Conservation (phyloP, 768 basidiomycete species). For the Pleurotus sapidus region DNA sequence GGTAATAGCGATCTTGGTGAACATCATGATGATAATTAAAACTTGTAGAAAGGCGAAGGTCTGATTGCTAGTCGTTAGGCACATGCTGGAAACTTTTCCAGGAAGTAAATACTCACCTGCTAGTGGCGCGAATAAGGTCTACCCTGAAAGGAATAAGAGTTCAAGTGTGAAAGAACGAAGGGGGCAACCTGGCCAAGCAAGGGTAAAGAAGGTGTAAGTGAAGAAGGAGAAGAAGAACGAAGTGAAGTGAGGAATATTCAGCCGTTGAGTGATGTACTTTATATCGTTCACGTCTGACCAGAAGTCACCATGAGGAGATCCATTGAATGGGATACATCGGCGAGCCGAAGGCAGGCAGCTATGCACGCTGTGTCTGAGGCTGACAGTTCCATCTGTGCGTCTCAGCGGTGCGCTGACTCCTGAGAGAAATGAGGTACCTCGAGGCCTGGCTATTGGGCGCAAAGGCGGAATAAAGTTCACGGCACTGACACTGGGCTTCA, state of each 20-base stretch:
- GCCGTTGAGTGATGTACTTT: not conserved
- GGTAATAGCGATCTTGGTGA: slow-evolving; percentile 5
- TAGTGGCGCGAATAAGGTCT: slow-evolving; percentile 4
- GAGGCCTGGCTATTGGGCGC: not conserved
- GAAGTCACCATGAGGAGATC: not conserved
- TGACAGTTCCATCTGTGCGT: not conserved
- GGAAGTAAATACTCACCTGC: not conserved
- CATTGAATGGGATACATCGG: not conserved
- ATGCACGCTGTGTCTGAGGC: not conserved
- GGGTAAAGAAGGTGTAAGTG: not conserved
- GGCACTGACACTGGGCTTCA: not conserved
- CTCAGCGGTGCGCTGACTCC: not conserved
- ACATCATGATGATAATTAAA: slow-evolving; percentile 5
- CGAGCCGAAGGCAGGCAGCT: not conserved
- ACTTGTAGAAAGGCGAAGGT: not conserved
- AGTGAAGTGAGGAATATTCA: slow-evolving; percentile 5
- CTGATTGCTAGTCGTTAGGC: not conserved
- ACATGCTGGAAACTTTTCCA: not conserved
- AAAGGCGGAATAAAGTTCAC: not conserved
- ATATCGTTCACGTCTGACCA: not conserved
- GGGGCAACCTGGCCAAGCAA: slow-evolving; percentile 10
- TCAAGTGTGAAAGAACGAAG: slow-evolving; percentile 7
- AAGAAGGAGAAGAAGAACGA: slow-evolving; percentile 1
- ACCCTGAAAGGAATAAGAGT: slow-evolving; percentile 4
- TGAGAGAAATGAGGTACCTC: not conserved